Base-by-base conservation (phyloP, 306 rosid genomes). In the Sicyos baderoa region DNA sequence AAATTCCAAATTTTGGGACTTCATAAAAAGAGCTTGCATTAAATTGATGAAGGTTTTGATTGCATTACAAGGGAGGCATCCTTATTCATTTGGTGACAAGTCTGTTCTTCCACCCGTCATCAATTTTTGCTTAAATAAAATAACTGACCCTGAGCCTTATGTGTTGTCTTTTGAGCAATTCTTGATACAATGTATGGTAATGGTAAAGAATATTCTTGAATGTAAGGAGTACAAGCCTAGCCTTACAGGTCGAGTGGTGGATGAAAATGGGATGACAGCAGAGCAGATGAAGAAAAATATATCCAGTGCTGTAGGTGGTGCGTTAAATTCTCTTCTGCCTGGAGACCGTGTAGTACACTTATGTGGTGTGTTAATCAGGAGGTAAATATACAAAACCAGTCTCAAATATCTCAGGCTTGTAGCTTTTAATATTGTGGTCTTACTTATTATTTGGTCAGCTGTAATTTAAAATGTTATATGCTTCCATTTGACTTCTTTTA, bases 191-290 rank as follows among this genome's bases (percentile, higher is more conserved):
- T 93, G 97, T 81, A 93, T 93, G 96, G 89, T 89, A 50, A 83
- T 87, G 95, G 87, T 93, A 68, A 93, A 93, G 81, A 79, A 82
- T 77, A 80, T 85, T 68, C 83, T 93, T 83, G 97, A 93, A 83
- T 92, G 98, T 82, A 89, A 86, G 75, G 97, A 93, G 81, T 93
- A 93, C 87, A 89, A 93, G 83, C 89, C 89, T 65, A 85, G 82
- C 80, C 77, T 78, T 58, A 89, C 86, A 66, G 96, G 98, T 78
- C 86, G 97, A 79, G 98, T 89, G 76, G 70, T 88, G 83, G 93
- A 88, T 79, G 98, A 87, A 86, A 89, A 85, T 78, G 84, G 85
- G 78, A 69, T 84, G 59, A 74, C 96, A 76, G 72, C 82, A 71
- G 98, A 86, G 77, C 91, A 88, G 80, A 82, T 83, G 85, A 93